These are phyloP conservation scores for Asterochloris erici DNA, from an alignment of 139 green algal genomes.

Conservation along the genomic window DNA sequence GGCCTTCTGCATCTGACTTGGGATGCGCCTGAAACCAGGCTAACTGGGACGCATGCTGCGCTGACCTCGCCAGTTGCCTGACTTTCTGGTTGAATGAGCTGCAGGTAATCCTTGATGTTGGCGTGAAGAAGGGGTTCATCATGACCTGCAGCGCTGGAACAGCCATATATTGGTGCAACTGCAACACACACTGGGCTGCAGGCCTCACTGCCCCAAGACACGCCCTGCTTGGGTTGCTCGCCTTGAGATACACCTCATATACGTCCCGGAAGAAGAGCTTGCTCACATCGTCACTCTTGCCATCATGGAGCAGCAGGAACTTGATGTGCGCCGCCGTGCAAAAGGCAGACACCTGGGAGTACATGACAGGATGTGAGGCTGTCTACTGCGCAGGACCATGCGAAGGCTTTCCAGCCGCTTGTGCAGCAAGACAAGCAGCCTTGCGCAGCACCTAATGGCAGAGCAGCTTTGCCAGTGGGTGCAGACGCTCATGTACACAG, in stretches of 20 bases:
- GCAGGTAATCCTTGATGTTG: slow-evolving; percentile 61
- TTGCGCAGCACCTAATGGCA: neutral
- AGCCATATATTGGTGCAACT: neutral
- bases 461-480: neutral
- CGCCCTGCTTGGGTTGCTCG: slow-evolving; percentile 17
- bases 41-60: no score
- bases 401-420: neutral
- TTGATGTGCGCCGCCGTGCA: slow-evolving; percentile 69
- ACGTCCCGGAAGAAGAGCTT: slow-evolving; percentile 88
- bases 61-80: slow-evolving; percentile 36
- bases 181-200: neutral
- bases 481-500: no score
- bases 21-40: no score
- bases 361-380: slow-evolving; percentile 15
- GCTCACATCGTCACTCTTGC: slow-evolving; percentile 72
- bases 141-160: slow-evolving; percentile 47
- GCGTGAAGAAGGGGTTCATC: slow-evolving; percentile 83
- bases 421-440: neutral
- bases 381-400: neutral
- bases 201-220: neutral
- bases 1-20: no score
- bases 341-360: slow-evolving; percentile 59
- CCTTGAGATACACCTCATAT: slow-evolving; percentile 82
- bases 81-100: slow-evolving; percentile 76
- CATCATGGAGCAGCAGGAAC: slow-evolving; percentile 90